phyloP scores from a whole-genome alignment of 2,329 filamentous ascomycete species.

The Fusarium irregulare region DNA sequence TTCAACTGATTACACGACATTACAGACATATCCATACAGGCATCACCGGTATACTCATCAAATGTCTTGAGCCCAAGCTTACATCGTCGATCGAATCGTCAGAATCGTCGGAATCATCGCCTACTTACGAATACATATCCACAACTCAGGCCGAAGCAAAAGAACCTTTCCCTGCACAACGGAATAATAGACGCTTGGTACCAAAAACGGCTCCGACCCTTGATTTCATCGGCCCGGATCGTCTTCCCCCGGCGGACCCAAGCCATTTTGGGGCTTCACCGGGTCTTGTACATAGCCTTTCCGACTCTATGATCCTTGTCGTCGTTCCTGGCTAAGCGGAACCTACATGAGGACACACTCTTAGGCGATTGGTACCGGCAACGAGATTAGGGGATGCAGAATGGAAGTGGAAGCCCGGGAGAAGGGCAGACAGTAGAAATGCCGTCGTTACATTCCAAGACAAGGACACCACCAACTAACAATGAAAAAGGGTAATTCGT shows the following conservation, averaged over 20 bases:
- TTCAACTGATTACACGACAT: slow-evolving; percentile 1
- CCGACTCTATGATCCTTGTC: slow-evolving; percentile 22
- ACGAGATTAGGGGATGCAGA: slow-evolving; percentile 24
- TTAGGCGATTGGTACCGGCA: slow-evolving; percentile 10
- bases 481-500: neutral
- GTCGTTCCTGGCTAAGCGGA: slow-evolving; percentile 38
- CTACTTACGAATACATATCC: slow-evolving; percentile 12
- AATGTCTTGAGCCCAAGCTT: neutral
- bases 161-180: slow-evolving; percentile 29
- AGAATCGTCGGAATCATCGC: neutral
- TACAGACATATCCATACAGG: neutral
- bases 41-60: neutral
- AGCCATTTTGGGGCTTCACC: slow-evolving; percentile 28
- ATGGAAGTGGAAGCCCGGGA: slow-evolving; percentile 26
- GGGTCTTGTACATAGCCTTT: slow-evolving; percentile 17
- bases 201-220: slow-evolving; percentile 41
- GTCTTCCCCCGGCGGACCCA: slow-evolving; percentile 43
- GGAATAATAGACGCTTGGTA: slow-evolving; percentile 39
- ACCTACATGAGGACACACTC: slow-evolving; percentile 5
- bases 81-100: slow-evolving; percentile 28
- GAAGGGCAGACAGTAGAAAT: slow-evolving; percentile 18
- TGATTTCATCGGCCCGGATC: slow-evolving; percentile 46
- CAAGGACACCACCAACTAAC: neutral
- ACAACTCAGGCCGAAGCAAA: slow-evolving; percentile 33
- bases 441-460: slow-evolving; percentile 16